Conservation (phyloP, 805 yeast species). For the Lachancea fermentati region DNA sequence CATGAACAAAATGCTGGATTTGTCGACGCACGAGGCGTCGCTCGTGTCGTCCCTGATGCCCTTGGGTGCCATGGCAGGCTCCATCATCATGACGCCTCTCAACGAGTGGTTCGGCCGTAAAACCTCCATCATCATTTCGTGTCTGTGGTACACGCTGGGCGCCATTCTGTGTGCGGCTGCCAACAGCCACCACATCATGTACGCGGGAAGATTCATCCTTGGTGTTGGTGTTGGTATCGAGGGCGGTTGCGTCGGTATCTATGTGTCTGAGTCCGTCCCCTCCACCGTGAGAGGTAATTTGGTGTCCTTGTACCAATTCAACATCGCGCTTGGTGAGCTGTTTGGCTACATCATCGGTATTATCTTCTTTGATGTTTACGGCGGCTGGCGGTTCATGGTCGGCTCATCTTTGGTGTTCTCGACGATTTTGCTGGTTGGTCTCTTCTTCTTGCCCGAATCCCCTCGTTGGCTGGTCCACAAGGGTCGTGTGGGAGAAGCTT, state of each 20-base stretch:
- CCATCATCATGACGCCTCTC: constrained; percentile 53
- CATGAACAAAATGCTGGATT: constrained; percentile 39
- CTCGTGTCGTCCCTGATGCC: constrained; percentile 59
- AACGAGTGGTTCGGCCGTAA: constrained; percentile 53
- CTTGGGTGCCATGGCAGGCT: constrained; percentile 63
- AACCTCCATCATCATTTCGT: constrained; percentile 47
- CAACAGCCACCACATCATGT: constrained; percentile 41
- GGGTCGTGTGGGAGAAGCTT: constrained; percentile 47
- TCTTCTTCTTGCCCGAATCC: constrained; percentile 54
- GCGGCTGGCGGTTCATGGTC: constrained; percentile 62
- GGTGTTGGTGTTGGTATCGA: constrained; percentile 65
- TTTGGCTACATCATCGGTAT: constrained; percentile 61
- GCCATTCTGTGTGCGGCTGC: constrained; percentile 54
- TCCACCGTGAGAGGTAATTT: constrained; percentile 52
- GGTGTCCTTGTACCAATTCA: constrained; percentile 59
- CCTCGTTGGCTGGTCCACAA: constrained; percentile 56
- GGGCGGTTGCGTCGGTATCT: constrained; percentile 59
- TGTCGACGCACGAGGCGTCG: constrained; percentile 42
- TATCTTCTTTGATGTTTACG: constrained; percentile 48
- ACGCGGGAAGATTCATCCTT: constrained; percentile 53
- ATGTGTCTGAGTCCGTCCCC: constrained; percentile 57
- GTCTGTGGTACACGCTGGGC: constrained; percentile 56
- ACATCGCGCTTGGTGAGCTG: constrained; percentile 62
- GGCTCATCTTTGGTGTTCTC: constrained; percentile 60
- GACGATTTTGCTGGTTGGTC: constrained; percentile 43